Percentiles rank a stretch among this genome's conserved stretches.
Evolutionary conservation across 2,329 filamentous ascomycete species (phyloP).

Genomic region (Cladosporium sp.): DNA sequence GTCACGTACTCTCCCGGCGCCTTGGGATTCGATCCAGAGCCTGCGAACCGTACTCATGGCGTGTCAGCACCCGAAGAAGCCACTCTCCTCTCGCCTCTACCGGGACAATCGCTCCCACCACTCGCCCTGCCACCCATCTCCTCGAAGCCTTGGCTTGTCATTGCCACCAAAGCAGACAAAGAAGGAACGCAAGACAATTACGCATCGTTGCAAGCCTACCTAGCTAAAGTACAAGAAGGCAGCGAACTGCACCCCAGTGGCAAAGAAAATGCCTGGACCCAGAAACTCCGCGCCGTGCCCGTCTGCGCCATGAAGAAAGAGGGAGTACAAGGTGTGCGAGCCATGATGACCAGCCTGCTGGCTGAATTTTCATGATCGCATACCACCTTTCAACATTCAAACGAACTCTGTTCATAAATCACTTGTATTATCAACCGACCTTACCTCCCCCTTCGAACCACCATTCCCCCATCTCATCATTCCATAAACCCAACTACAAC

Average conservation of each 20-base stretch:
- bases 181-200: constrained; percentile 76
- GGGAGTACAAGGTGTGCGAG: constrained; percentile 69
- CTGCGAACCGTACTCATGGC: constrained; percentile 11
- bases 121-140: constrained; percentile 65
- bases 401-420: no score
- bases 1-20: constrained; percentile 43
- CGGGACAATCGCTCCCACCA: constrained; percentile 37
- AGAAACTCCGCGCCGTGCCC: constrained; percentile 62
- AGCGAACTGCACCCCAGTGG: constrained; percentile 66
- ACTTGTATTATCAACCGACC: no score
- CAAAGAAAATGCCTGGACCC: constrained; percentile 57
- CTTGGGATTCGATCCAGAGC: background rate
- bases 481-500: background rate
- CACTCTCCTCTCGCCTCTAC: constrained; percentile 21
- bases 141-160: constrained; percentile 94
- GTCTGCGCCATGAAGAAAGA: constrained; percentile 86
- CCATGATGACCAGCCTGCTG: constrained; percentile 66
- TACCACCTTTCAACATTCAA: background rate
- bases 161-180: constrained; percentile 88
- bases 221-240: constrained; percentile 61
- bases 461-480: no score
- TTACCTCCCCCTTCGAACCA: no score
- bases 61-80: constrained; percentile 18
- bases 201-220: constrained; percentile 61
- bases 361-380: constrained; percentile 23